Evolutionary conservation across 2,329 filamentous ascomycete genomes (phyloP).

Genomic region (Ophiocordyceps unilateralis): DNA sequence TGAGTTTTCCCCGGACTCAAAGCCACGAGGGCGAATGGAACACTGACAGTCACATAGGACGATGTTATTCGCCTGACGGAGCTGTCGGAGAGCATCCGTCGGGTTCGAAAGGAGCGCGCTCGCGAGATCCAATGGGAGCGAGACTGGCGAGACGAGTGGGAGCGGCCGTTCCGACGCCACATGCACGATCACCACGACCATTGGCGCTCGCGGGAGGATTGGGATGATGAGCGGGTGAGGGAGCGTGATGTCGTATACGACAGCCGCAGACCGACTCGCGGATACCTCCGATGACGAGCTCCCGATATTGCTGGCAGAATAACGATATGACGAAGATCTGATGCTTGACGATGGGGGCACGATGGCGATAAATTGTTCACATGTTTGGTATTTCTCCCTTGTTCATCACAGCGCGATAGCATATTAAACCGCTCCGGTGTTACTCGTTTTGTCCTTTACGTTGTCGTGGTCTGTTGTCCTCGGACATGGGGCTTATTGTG

Average conservation of each 20-base stretch:
- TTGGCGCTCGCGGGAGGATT: conserved; percentile 13
- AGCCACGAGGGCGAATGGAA: not conserved
- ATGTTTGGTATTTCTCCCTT: not conserved
- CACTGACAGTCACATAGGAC: conserved; percentile 37
- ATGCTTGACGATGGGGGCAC: not conserved
- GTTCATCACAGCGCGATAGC: not conserved
- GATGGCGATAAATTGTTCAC: not conserved
- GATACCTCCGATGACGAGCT: conserved; percentile 1
- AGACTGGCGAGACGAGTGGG: conserved; percentile 34
- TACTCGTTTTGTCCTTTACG: not conserved
- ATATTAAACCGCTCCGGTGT: not conserved
- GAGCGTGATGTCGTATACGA: conserved; percentile 56
- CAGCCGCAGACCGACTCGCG: conserved; percentile 13
- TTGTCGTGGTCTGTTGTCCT: not conserved
- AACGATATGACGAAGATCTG: not conserved
- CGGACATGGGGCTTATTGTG: too few relatives aligned
- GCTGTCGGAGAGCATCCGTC: conserved; percentile 66
- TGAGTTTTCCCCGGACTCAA: conserved; percentile 32
- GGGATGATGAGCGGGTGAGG: conserved; percentile 46
- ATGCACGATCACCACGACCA: conserved; percentile 13
- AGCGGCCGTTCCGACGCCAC: conserved; percentile 21
- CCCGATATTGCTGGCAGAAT: not conserved
- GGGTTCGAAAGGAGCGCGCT: conserved; percentile 33
- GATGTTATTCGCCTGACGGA: conserved; percentile 75
- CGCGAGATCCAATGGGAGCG: conserved; percentile 42